Percentiles rank a stretch among this genome's conserved stretches.
Evolutionary conservation across 805 yeast genomes (phyloP).

Genomic region (Sporopachydermia lactativora): DNA sequence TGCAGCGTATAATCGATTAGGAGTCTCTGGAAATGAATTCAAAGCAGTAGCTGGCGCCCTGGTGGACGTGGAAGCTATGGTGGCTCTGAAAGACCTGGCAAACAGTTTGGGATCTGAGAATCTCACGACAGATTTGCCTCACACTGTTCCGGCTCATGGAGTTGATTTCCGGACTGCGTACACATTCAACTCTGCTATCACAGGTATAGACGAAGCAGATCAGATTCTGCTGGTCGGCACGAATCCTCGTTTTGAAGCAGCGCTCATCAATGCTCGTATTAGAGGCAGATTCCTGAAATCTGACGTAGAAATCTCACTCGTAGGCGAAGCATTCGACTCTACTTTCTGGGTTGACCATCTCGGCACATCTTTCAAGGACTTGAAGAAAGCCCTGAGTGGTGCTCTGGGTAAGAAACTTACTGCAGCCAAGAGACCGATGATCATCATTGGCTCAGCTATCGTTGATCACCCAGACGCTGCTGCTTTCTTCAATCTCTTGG

Average conservation of each 20-base stretch:
- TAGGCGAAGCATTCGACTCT: slow-evolving; percentile 68
- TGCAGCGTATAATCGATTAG: slow-evolving; percentile 37
- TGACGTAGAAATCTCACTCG: slow-evolving; percentile 49
- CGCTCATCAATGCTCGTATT: slow-evolving; percentile 72
- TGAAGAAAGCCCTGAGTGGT: slow-evolving; percentile 49
- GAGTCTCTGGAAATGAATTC: slow-evolving; percentile 55
- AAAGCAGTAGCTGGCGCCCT: slow-evolving; percentile 76
- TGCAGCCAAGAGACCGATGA: slow-evolving; percentile 57
- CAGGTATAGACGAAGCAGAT: slow-evolving; percentile 74
- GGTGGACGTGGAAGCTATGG: slow-evolving; percentile 71
- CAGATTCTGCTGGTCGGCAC: slow-evolving; percentile 71
- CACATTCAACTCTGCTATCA: slow-evolving; percentile 64
- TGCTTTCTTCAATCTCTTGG: slow-evolving; percentile 44
- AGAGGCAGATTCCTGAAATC: slow-evolving; percentile 69
- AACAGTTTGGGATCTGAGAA: slow-evolving; percentile 74
- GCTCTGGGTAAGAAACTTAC: slow-evolving; percentile 54
- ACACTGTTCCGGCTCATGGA: slow-evolving; percentile 47
- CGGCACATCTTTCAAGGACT: slow-evolving; percentile 45
- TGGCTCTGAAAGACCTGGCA: slow-evolving; percentile 65
- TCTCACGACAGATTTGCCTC: slow-evolving; percentile 54
- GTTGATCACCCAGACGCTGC: slow-evolving; percentile 51
- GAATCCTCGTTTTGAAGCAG: slow-evolving; percentile 83
- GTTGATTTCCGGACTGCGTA: slow-evolving; percentile 68
- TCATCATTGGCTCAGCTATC: slow-evolving; percentile 71
- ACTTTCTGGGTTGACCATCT: slow-evolving; percentile 53